Percentiles rank a stretch among this genome's conserved stretches.
Evolutionary conservation across 2,329 filamentous ascomycete genomes (phyloP).

Genomic region (Pseudogymnoascus sp.): DNA sequence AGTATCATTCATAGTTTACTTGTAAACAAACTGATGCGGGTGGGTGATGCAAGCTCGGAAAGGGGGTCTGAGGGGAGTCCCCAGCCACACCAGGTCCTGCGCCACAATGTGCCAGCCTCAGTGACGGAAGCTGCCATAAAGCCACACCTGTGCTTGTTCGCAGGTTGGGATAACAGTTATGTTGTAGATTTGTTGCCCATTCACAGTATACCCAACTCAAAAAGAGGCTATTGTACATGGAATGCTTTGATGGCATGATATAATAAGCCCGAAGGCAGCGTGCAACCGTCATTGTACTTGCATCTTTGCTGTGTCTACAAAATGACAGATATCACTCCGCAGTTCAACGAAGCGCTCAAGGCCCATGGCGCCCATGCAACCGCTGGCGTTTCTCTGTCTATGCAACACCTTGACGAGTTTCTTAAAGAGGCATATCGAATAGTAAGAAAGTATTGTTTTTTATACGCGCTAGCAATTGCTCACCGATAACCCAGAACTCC

Average conservation of each 20-base stretch:
- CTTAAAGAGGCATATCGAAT: slow-evolving; percentile 91
- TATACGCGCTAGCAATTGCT: slow-evolving; percentile 18
- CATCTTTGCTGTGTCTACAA: neutral
- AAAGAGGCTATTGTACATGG: neutral
- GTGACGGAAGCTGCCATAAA: slow-evolving; percentile 3
- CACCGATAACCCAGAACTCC: slow-evolving; percentile 51
- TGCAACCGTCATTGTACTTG: neutral
- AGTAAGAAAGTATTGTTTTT: slow-evolving; percentile 41
- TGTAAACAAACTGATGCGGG: neutral
- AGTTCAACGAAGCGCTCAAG: slow-evolving; percentile 60
- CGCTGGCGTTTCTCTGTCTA: slow-evolving; percentile 23
- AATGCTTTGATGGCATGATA: neutral
- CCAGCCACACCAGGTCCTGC: slow-evolving; percentile 1
- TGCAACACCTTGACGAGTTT: slow-evolving; percentile 67
- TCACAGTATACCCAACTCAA: neutral
- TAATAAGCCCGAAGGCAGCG: neutral
- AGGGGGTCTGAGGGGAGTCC: neutral
- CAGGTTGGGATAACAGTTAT: slow-evolving; percentile 1
- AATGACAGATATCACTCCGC: slow-evolving; percentile 56
- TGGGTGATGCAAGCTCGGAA: neutral
- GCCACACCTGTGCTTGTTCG: neutral
- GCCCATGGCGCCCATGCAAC: slow-evolving; percentile 46
- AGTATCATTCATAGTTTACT: neutral
- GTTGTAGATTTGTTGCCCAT: neutral
- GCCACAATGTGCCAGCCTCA: slow-evolving; percentile 2